A percentile compares a stretch with the other conserved stretches of the same genome.
Conservation (phyloP, 805 yeast genomes). For the Myxozyma monticola region DNA sequence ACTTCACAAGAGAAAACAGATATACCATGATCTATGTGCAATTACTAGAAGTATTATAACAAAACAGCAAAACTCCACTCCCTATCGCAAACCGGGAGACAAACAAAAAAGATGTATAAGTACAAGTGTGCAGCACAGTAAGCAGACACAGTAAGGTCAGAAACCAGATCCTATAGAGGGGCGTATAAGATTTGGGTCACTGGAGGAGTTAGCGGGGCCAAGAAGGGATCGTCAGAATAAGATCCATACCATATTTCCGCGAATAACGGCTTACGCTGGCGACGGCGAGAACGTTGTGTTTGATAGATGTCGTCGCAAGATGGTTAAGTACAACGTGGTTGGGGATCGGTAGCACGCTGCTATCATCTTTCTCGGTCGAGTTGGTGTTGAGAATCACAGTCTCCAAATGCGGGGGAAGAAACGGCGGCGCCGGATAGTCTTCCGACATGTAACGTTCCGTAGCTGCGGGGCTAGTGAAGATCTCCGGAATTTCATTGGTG, state of each 20-base stretch:
- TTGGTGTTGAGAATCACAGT: slow-evolving; percentile 79
- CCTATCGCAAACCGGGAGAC: no score
- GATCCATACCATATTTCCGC: slow-evolving; percentile 65
- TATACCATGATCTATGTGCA: no score
- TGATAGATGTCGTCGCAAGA: slow-evolving; percentile 91
- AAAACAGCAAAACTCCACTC: no score
- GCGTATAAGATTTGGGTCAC: slow-evolving; percentile 87
- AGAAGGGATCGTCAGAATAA: not conserved
- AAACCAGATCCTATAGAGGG: slow-evolving; percentile 51
- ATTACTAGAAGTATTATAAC: no score
- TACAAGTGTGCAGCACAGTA: no score
- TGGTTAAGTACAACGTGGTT: slow-evolving; percentile 93
- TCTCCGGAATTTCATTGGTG: slow-evolving; percentile 45
- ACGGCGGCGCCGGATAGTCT: slow-evolving; percentile 80
- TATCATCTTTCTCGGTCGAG: slow-evolving; percentile 71
- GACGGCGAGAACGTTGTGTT: slow-evolving; percentile 90
- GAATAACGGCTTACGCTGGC: slow-evolving; percentile 88
- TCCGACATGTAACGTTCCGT: slow-evolving; percentile 42
- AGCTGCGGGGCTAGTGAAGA: slow-evolving; percentile 45
- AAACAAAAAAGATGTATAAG: no score
- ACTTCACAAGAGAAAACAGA: no score
- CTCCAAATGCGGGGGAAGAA: slow-evolving; percentile 93
- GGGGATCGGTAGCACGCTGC: slow-evolving; percentile 89
- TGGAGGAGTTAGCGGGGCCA: not conserved
- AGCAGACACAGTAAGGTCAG: no score